Percentiles rank a stretch among this genome's conserved stretches.
Conservation (phyloP, 768 basidiomycete genomes). For the Amylocystis lapponica region DNA sequence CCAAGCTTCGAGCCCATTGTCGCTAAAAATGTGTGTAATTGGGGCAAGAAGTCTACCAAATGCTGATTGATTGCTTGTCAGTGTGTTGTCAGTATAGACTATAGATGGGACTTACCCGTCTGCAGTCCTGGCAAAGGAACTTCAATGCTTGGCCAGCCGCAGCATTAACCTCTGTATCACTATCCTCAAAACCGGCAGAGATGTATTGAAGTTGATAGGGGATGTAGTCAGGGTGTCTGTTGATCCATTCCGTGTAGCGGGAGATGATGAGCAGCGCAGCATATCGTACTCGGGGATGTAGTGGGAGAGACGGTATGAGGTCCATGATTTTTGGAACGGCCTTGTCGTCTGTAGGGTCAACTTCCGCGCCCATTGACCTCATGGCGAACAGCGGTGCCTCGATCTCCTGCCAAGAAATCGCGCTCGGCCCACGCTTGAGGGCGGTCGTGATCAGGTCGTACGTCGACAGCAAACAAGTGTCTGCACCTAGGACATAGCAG, state of each 20-base stretch:
- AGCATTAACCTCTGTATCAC: conserved; percentile 77
- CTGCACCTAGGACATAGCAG: conserved; percentile 87
- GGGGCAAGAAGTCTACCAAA: conserved; percentile 86
- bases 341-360: conserved; percentile 74
- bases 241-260: conserved; percentile 96
- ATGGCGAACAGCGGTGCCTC: conserved; percentile 97
- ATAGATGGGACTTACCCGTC: conserved; percentile 46
- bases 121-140: conserved; percentile 96
- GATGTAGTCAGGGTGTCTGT: conserved; percentile 83
- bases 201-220: conserved; percentile 84
- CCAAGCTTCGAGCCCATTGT: conserved; percentile 72
- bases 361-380: conserved; percentile 95
- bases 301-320: conserved; percentile 82
- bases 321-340: conserved; percentile 97
- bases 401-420: conserved; percentile 88
- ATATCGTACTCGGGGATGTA: conserved; percentile 89
- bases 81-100: not conserved
- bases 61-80: conserved; percentile 45
- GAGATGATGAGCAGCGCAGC: conserved; percentile 93
- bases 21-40: conserved; percentile 82
- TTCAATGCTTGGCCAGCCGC: conserved; percentile 96
- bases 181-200: conserved; percentile 82
- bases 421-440: conserved; percentile 51
- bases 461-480: conserved; percentile 73
- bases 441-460: conserved; percentile 77